Evolutionary conservation across 1,284 basidiomycete genomes (phyloP).

Genomic region (Sporisorium graminicola): DNA sequence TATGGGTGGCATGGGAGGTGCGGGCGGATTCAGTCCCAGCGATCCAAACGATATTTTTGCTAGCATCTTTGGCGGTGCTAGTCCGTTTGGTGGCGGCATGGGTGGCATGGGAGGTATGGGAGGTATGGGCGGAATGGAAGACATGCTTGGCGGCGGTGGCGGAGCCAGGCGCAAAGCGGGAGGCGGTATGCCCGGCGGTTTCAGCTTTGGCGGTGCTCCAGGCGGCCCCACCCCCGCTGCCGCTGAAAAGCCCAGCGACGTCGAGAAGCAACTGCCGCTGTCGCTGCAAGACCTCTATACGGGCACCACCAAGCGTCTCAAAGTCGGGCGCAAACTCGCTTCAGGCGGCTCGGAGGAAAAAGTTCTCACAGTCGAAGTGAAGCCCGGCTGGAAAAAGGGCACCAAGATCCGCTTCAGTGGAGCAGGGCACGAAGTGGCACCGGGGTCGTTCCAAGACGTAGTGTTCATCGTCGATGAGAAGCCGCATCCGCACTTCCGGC

Average conservation of each 20-base stretch:
- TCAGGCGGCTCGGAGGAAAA: constrained; percentile 87
- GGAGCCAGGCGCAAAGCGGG: constrained; percentile 31
- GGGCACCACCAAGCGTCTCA: constrained; percentile 89
- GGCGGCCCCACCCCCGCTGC: constrained; percentile 13
- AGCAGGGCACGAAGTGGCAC: constrained; percentile 64
- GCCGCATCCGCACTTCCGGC: constrained; percentile 57
- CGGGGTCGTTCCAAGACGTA: constrained; percentile 63
- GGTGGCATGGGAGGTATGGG: constrained; percentile 62
- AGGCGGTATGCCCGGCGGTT: constrained; percentile 13
- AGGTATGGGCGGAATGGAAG: constrained; percentile 60
- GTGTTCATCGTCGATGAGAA: constrained; percentile 69
- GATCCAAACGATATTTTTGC: constrained; percentile 94
- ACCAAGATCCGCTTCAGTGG: constrained; percentile 68
- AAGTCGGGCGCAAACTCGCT: constrained; percentile 81
- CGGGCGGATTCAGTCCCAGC: constrained; percentile 70
- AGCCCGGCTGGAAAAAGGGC: constrained; percentile 69
- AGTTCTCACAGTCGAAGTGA: constrained; percentile 74
- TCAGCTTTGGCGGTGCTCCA: constrained; percentile 38
- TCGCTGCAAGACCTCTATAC: constrained; percentile 91
- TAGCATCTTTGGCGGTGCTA: constrained; percentile 72
- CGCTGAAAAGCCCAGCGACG: constrained; percentile 75
- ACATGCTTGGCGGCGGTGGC: constrained; percentile 56
- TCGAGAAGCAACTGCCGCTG: constrained; percentile 83
- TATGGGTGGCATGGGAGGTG: constrained; percentile 48
- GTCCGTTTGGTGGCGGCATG: constrained; percentile 56